Evolutionary conservation across 2,329 filamentous ascomycete genomes (phyloP).

Genomic region (Chaetothyriales sp.): DNA sequence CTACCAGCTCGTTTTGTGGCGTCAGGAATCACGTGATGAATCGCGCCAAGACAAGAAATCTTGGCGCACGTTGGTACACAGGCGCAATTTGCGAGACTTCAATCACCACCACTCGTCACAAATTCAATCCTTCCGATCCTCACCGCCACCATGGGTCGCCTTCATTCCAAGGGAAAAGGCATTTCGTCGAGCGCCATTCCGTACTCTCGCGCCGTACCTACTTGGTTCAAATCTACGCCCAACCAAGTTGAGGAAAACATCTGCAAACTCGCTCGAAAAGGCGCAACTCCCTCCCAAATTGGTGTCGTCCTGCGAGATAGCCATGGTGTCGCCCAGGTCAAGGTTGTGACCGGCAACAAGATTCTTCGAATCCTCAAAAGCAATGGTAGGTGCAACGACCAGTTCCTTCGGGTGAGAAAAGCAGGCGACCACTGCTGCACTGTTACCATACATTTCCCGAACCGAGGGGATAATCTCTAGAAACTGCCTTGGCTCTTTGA

Average conservation of each 20-base stretch:
- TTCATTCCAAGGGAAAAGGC: slow-evolving; percentile 99
- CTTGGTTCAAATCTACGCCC: slow-evolving; percentile 98
- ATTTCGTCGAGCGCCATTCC: slow-evolving; percentile 91
- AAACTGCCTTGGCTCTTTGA: slow-evolving; percentile 67
- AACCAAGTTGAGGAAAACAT: slow-evolving; percentile 97
- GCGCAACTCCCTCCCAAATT: slow-evolving; percentile 95
- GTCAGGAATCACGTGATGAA: not conserved
- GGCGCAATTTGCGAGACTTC: not conserved
- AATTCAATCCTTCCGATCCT: not conserved
- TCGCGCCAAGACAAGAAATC: not conserved
- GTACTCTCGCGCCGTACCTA: slow-evolving; percentile 82
- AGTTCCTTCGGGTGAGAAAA: not conserved
- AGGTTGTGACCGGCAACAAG: slow-evolving; percentile 98
- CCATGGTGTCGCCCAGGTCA: slow-evolving; percentile 96
- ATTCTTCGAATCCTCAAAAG: slow-evolving; percentile 98
- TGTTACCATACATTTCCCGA: not conserved
- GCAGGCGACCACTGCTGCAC: not conserved
- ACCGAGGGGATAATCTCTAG: slow-evolving; percentile 25
- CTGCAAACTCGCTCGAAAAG: slow-evolving; percentile 97
- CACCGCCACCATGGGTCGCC: slow-evolving; percentile 59
- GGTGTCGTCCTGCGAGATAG: slow-evolving; percentile 97
- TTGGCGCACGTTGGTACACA: not conserved
- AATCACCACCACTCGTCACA: not conserved
- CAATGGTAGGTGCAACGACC: slow-evolving; percentile 57
- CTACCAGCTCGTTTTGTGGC: too few relatives aligned